Percentiles rank a stretch among this genome's conserved stretches.
These are phyloP conservation scores for Trametes elegans DNA, from an alignment of 768 basidiomycete species.

Conservation along the genomic window DNA sequence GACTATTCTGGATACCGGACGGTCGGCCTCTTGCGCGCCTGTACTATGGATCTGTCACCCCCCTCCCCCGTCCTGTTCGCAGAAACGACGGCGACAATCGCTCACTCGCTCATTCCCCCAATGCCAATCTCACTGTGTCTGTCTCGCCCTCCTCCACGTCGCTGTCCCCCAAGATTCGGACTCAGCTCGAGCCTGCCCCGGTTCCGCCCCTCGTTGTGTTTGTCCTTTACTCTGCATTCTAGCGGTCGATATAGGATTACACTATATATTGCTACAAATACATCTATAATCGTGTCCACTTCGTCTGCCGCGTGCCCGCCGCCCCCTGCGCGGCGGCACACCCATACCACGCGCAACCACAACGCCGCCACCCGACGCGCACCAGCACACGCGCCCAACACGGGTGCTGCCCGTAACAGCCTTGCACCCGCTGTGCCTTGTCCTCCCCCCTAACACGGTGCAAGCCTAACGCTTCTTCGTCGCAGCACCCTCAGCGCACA, in stretches of 20 bases:
- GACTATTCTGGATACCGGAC: not conserved
- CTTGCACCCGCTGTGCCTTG: too few species aligned
- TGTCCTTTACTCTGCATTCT: not conserved
- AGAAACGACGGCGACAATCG: too few species aligned
- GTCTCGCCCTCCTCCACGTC: not conserved
- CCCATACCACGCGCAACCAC: not conserved
- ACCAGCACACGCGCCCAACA: too few species aligned
- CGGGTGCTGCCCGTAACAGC: too few species aligned
- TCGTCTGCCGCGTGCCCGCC: not conserved
- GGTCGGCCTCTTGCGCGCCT: not conserved
- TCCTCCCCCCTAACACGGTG: too few species aligned
- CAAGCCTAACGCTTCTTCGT: too few species aligned
- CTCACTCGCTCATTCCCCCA: not conserved
- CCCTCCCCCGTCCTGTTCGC: too few species aligned
- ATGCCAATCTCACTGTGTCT: not conserved
- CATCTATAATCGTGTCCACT: slow-evolving; percentile 21
- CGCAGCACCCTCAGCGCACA: too few species aligned
- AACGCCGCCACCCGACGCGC: not conserved
- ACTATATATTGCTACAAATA: slow-evolving; percentile 29
- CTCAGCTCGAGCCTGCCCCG: not conserved
- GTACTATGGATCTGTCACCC: too few species aligned
- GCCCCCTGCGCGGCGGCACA: slow-evolving; percentile 8
- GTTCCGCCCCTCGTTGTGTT: not conserved
- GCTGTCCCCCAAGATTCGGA: not conserved
- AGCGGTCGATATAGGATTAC: slow-evolving; percentile 25